Base-by-base conservation (phyloP, 2,329 filamentous ascomycete genomes). In the Tolypocladium inflatum region DNA sequence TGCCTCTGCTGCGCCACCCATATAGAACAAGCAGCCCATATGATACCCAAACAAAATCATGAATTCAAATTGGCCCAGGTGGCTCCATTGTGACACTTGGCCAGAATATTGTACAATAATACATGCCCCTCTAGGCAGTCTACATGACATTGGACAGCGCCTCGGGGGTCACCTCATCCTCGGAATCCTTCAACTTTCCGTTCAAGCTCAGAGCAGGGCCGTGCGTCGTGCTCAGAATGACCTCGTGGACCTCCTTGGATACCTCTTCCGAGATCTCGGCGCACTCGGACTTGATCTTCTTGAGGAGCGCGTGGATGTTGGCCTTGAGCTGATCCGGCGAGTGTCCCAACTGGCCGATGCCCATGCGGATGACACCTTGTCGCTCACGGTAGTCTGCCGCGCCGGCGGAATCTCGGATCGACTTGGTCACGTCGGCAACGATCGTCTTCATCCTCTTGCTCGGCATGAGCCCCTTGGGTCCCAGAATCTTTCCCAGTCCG, bases 391-490 rank as follows among this genome's bases (percentile, higher is more conserved):
- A 99, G 65, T 92, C 86, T 56, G 87, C 89, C 57, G 87, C 90
- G 61, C 93, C 91, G 17, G 91, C 85, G 74, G 96, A 85, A 64
- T 93, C 90, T 66, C 83, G 84, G 67, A 99, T 89, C 39, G 86
- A 81, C n/a, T 79, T 73, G 57, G 81, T 81, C 19, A 96, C 82
- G 70, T 96, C 88, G 68, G 83, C 87, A 30, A 96, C 91, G 58
- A 99, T 89, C 0, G 94, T 97, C 63, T 91, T 91, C 61, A 85
- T 85, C 79, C 96, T 96, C 60, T 82, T 76, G 71, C 84, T 95
- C 7, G 94, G 94, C 94, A 99, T 97, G 68, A 99, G 74, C 3
- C 92, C 92, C 73, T 84, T 87, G 52, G 95, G 94, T 67, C 94
- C 94, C 23, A 99, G 79, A 50, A 96, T 81, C 63, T 87, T 83